Evolutionary conservation across 1,139 yeast genomes (phyloP).

Genomic region (Yamadazyma diospyri): DNA sequence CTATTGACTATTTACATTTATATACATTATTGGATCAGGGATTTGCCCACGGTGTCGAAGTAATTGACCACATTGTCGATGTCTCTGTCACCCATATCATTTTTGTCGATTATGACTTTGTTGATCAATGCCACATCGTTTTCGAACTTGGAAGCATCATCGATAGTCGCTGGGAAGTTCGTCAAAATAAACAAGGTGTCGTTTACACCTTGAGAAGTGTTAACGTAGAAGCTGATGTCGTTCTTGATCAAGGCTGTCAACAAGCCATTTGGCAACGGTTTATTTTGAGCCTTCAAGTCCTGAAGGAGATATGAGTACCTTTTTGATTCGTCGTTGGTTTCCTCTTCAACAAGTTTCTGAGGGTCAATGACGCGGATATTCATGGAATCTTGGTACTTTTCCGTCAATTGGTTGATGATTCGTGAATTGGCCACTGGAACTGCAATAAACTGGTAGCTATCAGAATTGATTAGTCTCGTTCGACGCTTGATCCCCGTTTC

Average conservation of each 20-base stretch:
- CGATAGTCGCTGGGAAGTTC: conserved; percentile 56
- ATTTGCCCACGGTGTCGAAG: conserved; percentile 56
- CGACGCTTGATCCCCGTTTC: conserved; percentile 55
- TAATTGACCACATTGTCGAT: conserved; percentile 49
- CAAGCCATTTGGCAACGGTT: conserved; percentile 54
- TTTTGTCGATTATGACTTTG: conserved; percentile 34
- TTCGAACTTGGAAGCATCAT: conserved; percentile 62
- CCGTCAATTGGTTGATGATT: conserved; percentile 18
- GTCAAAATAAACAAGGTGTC: conserved; percentile 45
- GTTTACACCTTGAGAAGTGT: conserved; percentile 40
- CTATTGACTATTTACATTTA: background rate
- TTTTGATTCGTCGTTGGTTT: conserved; percentile 36
- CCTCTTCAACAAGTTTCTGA: conserved; percentile 39
- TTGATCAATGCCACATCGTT: conserved; percentile 49
- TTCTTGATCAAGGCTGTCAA: conserved; percentile 54
- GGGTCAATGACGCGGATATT: conserved; percentile 51
- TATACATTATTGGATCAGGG: conserved; percentile 7
- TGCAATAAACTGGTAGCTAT: conserved; percentile 38
- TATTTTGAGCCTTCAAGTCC: conserved; percentile 31
- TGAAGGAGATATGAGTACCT: conserved; percentile 41
- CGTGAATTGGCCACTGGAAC: conserved; percentile 36
- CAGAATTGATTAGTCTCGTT: conserved; percentile 35
- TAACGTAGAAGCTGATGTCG: conserved; percentile 36
- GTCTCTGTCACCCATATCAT: conserved; percentile 26
- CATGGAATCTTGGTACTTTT: conserved; percentile 16